Percentiles rank a stretch among this genome's conserved stretches.
These are phyloP conservation scores for Cryphonectria naterciae DNA, from an alignment of 2,329 filamentous ascomycete species.

Conservation along the genomic window DNA sequence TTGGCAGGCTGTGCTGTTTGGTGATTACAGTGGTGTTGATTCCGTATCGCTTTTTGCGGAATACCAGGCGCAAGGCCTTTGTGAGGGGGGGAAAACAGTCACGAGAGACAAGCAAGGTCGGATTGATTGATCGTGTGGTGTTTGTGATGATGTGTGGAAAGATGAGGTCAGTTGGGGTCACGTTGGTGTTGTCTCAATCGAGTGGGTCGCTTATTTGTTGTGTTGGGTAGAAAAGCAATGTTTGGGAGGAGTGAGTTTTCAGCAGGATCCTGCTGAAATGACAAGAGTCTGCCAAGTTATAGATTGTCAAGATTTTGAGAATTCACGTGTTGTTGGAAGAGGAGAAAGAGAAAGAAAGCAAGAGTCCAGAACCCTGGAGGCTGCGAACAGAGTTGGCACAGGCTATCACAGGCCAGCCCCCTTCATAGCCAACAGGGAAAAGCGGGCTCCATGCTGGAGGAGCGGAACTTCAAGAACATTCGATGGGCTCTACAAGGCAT, in stretches of 20 bases:
- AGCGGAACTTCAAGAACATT: conserved; percentile 28
- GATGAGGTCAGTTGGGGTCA: conserved; percentile 5
- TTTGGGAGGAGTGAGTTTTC: not conserved
- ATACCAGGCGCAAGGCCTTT: conserved; percentile 23
- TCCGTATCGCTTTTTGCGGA: not conserved
- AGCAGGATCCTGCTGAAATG: not conserved
- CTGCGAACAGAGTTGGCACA: conserved; percentile 10
- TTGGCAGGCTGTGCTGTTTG: conserved; percentile 36
- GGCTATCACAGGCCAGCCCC: conserved; percentile 13
- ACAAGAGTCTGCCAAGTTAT: conserved; percentile 18
- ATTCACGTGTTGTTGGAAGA: not conserved
- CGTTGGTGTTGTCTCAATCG: conserved; percentile 4
- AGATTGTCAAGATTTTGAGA: conserved; percentile 6
- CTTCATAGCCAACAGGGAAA: conserved; percentile 16
- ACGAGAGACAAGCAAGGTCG: not conserved
- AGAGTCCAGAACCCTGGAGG: conserved; percentile 10
- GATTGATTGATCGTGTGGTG: conserved; percentile 11
- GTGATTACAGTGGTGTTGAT: not conserved
- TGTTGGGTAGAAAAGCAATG: conserved; percentile 8
- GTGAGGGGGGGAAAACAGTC: conserved; percentile 12
- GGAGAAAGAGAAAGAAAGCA: not conserved
- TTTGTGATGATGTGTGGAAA: not conserved
- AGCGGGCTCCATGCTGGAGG: conserved; percentile 18
- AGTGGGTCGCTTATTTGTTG: not conserved
- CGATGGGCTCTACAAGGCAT: conserved; percentile 16